Percentiles rank a stretch among this genome's conserved stretches.
phyloP scores from a whole-genome alignment of 371 early-diverging fungal species.

The Coemansia sp. region DNA sequence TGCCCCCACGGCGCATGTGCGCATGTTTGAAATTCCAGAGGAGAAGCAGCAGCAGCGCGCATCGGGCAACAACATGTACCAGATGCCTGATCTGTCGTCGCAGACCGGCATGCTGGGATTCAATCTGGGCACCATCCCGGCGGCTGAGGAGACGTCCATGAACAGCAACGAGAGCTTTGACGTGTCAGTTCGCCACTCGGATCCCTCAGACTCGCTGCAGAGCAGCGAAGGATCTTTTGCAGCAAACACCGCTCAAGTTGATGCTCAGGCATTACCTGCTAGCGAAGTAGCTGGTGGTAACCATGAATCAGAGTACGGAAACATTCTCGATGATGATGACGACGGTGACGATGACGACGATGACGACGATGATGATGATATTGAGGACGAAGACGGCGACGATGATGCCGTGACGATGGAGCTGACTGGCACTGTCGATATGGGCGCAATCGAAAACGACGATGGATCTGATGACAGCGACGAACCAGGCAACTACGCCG shows the following conservation, averaged over 20 bases:
- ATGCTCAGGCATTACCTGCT: not conserved
- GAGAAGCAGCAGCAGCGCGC: constrained; percentile 20
- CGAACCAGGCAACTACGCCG: not conserved
- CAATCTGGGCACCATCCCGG: constrained; percentile 28
- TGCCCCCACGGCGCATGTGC: constrained; percentile 45
- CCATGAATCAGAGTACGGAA: constrained; percentile 1
- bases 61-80: constrained; percentile 20
- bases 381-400: constrained; percentile 24
- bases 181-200: constrained; percentile 45
- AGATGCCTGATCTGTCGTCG: constrained; percentile 45
- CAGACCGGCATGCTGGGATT: constrained; percentile 40
- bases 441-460: constrained; percentile 23
- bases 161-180: constrained; percentile 47
- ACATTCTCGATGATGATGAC: constrained; percentile 14
- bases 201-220: constrained; percentile 34
- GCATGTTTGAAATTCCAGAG: constrained; percentile 46
- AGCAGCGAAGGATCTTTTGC: constrained; percentile 36
- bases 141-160: constrained; percentile 45
- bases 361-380: constrained; percentile 26
- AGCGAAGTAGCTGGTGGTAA: not conserved
- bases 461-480: not conserved
- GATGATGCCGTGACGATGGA: constrained; percentile 49
- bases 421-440: constrained; percentile 41
- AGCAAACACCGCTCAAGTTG: not conserved
- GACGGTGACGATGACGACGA: constrained; percentile 23